phyloP scores from a whole-genome alignment of 73 alveolate genomes.

The Paramecium bursaria region DNA sequence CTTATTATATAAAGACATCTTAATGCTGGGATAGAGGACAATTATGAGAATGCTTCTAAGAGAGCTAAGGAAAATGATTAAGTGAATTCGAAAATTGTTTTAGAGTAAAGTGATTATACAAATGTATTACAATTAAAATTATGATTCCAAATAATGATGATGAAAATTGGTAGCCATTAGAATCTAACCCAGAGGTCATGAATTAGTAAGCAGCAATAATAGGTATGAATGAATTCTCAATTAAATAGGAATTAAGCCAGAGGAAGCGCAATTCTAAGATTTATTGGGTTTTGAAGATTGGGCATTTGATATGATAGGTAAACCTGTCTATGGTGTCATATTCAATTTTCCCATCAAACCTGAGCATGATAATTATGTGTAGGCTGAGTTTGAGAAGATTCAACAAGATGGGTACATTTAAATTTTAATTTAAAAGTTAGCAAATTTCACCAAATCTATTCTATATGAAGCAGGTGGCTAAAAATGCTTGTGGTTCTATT shows the following conservation, averaged over 20 bases:
- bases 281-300: constrained; percentile 71
- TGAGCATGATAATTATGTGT: constrained; percentile 22
- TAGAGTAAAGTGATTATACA: not conserved
- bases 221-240: constrained; percentile 35
- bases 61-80: constrained; percentile 12
- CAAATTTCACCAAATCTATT: constrained; percentile 57
- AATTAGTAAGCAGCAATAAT: constrained; percentile 60
- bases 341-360: constrained; percentile 70
- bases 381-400: constrained; percentile 12
- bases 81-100: constrained; percentile 1
- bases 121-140: constrained; percentile 1
- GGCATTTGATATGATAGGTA: constrained; percentile 73
- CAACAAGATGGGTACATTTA: constrained; percentile 28
- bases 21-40: constrained; percentile 43
- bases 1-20: constrained; percentile 27
- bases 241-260: constrained; percentile 20
- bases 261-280: constrained; percentile 58
- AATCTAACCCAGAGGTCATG: constrained; percentile 75
- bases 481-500: constrained; percentile 77
- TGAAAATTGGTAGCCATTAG: constrained; percentile 76
- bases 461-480: constrained; percentile 71
- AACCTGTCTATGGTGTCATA: constrained; percentile 68
- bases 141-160: constrained; percentile 6
- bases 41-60: not conserved
- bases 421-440: not conserved